Percentiles rank a stretch among this genome's conserved stretches.
Evolutionary conservation across 2,329 filamentous ascomycete species (phyloP).

Genomic region (Cladosporium sp.): DNA sequence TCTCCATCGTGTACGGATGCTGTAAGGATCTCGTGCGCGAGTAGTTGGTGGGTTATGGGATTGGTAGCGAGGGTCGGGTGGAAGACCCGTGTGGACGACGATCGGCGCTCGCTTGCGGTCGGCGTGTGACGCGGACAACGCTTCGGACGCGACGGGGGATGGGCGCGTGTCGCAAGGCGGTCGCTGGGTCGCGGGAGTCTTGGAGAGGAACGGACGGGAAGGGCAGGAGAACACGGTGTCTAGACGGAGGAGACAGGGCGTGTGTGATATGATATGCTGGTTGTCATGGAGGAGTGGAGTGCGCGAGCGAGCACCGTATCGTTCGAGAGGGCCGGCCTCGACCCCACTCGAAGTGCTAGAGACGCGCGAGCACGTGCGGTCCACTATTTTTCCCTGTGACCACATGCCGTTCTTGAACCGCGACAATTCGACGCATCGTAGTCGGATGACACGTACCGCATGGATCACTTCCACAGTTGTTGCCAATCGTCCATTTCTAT

Average conservation of each 20-base stretch:
- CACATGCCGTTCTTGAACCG: neutral
- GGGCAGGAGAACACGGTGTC: neutral
- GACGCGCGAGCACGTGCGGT: neutral
- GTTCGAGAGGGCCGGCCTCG: neutral
- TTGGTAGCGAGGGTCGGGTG: slow-evolving; percentile 4
- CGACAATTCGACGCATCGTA: too few relatives aligned
- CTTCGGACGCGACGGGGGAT: slow-evolving; percentile 1
- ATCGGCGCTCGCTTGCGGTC: neutral
- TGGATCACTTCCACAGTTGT: neutral
- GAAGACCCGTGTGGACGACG: slow-evolving; percentile 1
- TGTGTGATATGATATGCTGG: neutral
- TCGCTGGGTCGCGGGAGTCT: neutral
- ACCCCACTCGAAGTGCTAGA: neutral
- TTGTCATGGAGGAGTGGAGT: neutral
- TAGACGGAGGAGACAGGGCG: neutral
- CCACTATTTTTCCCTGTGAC: neutral
- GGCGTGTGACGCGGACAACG: slow-evolving; percentile 1
- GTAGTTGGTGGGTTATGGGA: neutral
- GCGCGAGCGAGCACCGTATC: neutral
- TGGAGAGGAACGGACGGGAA: neutral
- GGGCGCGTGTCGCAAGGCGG: neutral
- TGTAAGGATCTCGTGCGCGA: neutral
- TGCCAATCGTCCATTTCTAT: neutral
- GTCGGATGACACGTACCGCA: neutral
- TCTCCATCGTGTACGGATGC: slow-evolving; percentile 11